These are phyloP conservation scores for Boechera stricta DNA, from an alignment of 345 rosid species.

Conservation along the genomic window DNA sequence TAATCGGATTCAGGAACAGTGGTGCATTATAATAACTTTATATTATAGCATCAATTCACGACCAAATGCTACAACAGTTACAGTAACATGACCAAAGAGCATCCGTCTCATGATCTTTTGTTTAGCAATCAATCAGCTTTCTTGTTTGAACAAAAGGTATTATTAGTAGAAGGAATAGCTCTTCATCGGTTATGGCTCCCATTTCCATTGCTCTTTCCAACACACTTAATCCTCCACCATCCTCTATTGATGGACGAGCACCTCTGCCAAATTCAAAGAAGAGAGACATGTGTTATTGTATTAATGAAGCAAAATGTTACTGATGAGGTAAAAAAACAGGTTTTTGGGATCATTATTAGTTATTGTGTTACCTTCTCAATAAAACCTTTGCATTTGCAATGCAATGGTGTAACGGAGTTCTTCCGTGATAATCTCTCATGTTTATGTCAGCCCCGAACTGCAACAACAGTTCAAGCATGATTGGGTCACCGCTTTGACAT, in stretches of 20 bases:
- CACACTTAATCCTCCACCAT: slow-evolving; percentile 72
- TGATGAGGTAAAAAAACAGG: neutral
- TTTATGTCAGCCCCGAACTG: slow-evolving; percentile 82
- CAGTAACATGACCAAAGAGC: slow-evolving; percentile 12
- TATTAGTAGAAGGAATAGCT: slow-evolving; percentile 59
- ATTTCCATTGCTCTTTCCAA: slow-evolving; percentile 93
- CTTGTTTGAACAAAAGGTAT: no score
- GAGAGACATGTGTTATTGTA: neutral
- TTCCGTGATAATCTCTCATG: slow-evolving; percentile 70
- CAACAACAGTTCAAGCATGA: slow-evolving; percentile 77
- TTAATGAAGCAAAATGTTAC: neutral
- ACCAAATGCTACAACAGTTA: slow-evolving; percentile 22
- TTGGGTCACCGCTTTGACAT: slow-evolving; percentile 59
- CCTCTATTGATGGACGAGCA: slow-evolving; percentile 70
- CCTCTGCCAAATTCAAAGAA: slow-evolving; percentile 62
- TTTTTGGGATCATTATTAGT: no score
- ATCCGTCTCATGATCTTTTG: slow-evolving; percentile 7
- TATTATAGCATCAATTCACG: slow-evolving; percentile 4
- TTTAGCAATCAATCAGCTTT: slow-evolving; percentile 18
- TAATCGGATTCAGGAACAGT: no score
- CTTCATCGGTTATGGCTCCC: slow-evolving; percentile 91
- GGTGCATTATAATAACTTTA: no score
- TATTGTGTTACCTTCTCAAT: slow-evolving; percentile 66
- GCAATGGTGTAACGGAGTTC: slow-evolving; percentile 88
- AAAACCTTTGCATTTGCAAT: slow-evolving; percentile 70